A percentile compares a stretch with the other conserved stretches of the same genome.
These are phyloP conservation scores for Rostrohypoxylon terebratum DNA, from an alignment of 495 filamentous ascomycete species.

Conservation along the genomic window DNA sequence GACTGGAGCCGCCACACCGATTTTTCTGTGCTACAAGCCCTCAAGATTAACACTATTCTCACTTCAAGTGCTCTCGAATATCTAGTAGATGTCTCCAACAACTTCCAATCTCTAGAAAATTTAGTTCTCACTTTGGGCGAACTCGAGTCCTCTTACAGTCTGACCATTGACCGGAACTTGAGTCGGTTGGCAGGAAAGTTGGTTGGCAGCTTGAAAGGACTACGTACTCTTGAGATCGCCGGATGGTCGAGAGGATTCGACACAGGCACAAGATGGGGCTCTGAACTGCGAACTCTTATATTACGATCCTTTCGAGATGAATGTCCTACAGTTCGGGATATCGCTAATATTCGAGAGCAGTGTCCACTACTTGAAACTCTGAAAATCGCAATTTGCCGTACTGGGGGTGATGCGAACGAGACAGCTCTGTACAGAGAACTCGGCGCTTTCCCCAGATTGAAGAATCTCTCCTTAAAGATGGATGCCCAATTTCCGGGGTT, in stretches of 20 bases:
- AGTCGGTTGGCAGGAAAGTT: neutral
- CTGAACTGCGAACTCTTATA: neutral
- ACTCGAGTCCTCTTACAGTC: neutral
- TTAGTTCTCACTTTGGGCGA: neutral
- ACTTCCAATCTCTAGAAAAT: constrained; percentile 7
- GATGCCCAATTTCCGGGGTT: neutral
- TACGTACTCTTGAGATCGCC: neutral
- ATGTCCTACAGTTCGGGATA: neutral
- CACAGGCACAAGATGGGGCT: neutral
- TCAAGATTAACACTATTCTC: neutral
- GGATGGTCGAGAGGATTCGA: neutral
- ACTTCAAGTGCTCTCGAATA: neutral
- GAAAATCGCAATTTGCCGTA: neutral
- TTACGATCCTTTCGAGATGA: neutral
- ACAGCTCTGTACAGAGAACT: constrained; percentile 3
- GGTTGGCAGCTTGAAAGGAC: neutral
- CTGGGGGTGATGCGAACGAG: neutral
- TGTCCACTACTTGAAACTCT: constrained; percentile 3
- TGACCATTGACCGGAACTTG: neutral
- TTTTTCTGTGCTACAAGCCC: constrained; percentile 10
- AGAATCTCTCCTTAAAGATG: constrained; percentile 6
- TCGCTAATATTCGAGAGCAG: constrained; percentile 3
- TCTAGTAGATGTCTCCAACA: neutral
- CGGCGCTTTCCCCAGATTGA: constrained; percentile 9
- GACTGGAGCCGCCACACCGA: constrained; percentile 6